Evolutionary conservation across 1,284 basidiomycete species (phyloP), one percentile per base, ranked within the genome.

Genomic region (Chalciporus sp.): DNA sequence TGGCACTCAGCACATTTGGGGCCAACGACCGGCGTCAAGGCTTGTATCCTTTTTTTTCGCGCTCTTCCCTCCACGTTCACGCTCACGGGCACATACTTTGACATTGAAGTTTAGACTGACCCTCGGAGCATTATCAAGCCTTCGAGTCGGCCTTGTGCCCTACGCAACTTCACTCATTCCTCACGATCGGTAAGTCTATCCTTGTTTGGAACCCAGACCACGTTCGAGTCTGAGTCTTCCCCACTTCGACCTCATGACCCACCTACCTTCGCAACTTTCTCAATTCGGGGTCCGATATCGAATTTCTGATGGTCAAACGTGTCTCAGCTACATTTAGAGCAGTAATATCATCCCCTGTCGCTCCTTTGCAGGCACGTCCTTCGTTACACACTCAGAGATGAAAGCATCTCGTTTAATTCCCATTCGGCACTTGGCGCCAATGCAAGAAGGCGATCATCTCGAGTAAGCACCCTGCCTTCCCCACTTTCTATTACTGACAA

Each of bases 361-460:
- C 42, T 54, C 53, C 53, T 56, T 60, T 54, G 28, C 47, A 50
- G 27, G 46, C 47, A 49, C 37, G 23, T 29, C 57, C 47, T 12
- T 66, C 65, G 33, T 55, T 57, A 50, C 41, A 35, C 27, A 45
- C 45, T 23, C 44, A 14, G 40, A 33, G 40, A 71, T 71, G 70
- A 58, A 49, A 40, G 62, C 42, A 35, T 51, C 69, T 40, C 66
- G 56, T 44, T 43, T 72, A 46, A 60, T 58, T 42, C 67, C 70
- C 19, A 57, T 65, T 43, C 63, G 58, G 20, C 56, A 49, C 23
- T 49, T 66, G 43, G 58, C 35, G 19, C 40, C 43, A 23, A 48
- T 55, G 11, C 59, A 59, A 46, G 60, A 65, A 16, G 66, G 67
- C 29, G 72, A 78, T 27, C 74, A 79, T 56, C 67, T 76, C 39